Conservation (phyloP, 495 filamentous ascomycete species). For the Podospora appendiculata region DNA sequence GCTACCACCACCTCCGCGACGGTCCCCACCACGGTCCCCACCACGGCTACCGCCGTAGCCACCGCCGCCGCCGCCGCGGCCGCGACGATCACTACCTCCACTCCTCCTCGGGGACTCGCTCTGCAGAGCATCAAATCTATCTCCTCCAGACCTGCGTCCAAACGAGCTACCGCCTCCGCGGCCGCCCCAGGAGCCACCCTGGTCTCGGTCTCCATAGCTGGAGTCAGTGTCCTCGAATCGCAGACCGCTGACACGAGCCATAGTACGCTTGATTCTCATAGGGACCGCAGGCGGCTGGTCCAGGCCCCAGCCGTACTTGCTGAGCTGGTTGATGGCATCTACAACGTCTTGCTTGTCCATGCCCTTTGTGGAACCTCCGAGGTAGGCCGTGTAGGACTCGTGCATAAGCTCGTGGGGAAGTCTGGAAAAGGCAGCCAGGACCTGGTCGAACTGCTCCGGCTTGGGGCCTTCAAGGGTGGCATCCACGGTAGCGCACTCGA, state of each 20-base stretch:
- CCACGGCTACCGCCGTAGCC: background rate
- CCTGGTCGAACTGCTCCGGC: conserved; percentile 28
- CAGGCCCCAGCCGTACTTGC: conserved; percentile 55
- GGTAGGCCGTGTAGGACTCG: conserved; percentile 32
- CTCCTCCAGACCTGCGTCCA: background rate
- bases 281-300: conserved; percentile 45
- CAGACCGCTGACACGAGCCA: conserved; percentile 28
- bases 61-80: background rate
- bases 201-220: background rate
- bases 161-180: background rate
- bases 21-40: background rate
- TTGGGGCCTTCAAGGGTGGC: conserved; percentile 23
- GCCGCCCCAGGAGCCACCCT: background rate
- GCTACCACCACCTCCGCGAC: background rate
- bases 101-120: background rate
- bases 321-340: conserved; percentile 53
- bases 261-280: conserved; percentile 29
- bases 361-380: conserved; percentile 40
- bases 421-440: conserved; percentile 25
- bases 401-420: conserved; percentile 23
- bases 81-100: background rate
- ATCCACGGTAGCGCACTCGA: conserved; percentile 44
- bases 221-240: conserved; percentile 29
- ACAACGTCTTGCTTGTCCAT: conserved; percentile 34
- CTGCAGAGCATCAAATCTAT: background rate